Base-by-base conservation (phyloP, 2,329 filamentous ascomycete species). In the Fusarium sp. region DNA sequence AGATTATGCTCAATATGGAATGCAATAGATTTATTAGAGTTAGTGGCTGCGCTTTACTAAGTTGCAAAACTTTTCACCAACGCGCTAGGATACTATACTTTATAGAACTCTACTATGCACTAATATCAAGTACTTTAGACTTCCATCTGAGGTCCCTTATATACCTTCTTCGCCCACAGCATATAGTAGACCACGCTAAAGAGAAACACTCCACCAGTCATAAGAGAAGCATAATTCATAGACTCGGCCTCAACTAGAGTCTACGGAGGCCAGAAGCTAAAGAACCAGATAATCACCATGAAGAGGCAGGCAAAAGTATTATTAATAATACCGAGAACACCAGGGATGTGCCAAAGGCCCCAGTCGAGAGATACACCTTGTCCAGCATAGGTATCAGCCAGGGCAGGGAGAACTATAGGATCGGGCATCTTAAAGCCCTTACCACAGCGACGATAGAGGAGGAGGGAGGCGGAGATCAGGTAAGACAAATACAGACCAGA, bases 311-410 rank as follows among this genome's bases (percentile, higher is more conserved):
- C 84, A 65, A 86, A 85, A 1, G 78, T 74, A 50, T 89, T 89
- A 75, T 88, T 88, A 24, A 82, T 63, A 7, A 81, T 84, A 0
- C 87, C 87, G 2, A 86, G 70, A 4, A 81, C 71, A 7, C 85
- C 85, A 0, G 83, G 83, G 2, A 89, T 57, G 44, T 81, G 83
- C 84, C 85, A 89, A 0, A 86, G 85, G 0, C 87, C 87, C 86
- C 86, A 89, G 10, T 64, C 71, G 1, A 73, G 69, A 14, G 69
- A 31, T 28, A 67, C 50, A 1, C 65, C 71, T 3, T 74, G 62
- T 0, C 62, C 70, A 15, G 65, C 44, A 1, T 8, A 3, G 19
- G 19, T 19, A 19, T 19, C 19, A 19, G 19, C 19, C 19, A 19
- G 19, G 19, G 19, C 19, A 19, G 19, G 19, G 19, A 19, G 19